Evolutionary conservation across 768 basidiomycete genomes (phyloP), one percentile per base, ranked within the genome.

Genomic region (Leccinellum luteum): DNA sequence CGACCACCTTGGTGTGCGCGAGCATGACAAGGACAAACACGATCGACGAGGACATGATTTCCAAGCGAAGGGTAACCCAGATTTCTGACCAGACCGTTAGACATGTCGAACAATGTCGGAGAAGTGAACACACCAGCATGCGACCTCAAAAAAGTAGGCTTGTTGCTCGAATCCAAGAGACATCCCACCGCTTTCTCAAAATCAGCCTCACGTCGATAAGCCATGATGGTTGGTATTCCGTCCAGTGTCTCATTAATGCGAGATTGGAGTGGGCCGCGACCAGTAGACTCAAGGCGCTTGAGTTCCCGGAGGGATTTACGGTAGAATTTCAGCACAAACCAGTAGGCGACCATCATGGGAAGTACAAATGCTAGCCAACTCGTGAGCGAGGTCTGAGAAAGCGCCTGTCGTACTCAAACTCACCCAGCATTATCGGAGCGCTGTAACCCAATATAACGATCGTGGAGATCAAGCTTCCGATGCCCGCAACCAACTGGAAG

Each of bases 201-300:
- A 54, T 71, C 70, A 17, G 56, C 8, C 51, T 65, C 66, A 19
- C 69, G 70, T 54, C 75, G 73, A 58, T 79, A 83, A 4, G 81
- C 81, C 50, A 82, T 74, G 45, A 82, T 78, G 12, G 79, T 80
- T 3, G 70, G 67, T 25, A 74, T 74, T 4, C 81, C 82, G 21
- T 75, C 75, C 5, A 84, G 72, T 2, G 76, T 78, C 66, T 83
- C 82, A 44, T 74, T 76, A 68, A 82, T 82, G 54, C 79, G 78
- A 2, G 79, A 75, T 57, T 83, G 82, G 19, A 84, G 76, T 3
- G 76, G 73, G 7, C 77, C 77, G 13, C 79, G 78, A 5, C 80
- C 73, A 44, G 75, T 69, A 44, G 78, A 75, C 60, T 82, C 80
- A 62, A 67, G 48, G 44, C 65, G 63, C 67, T 83, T 82, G 68